These are phyloP conservation scores for Pseudomicrostroma phylloplanum DNA, from an alignment of 1,284 basidiomycete species.

Conservation along the genomic window DNA sequence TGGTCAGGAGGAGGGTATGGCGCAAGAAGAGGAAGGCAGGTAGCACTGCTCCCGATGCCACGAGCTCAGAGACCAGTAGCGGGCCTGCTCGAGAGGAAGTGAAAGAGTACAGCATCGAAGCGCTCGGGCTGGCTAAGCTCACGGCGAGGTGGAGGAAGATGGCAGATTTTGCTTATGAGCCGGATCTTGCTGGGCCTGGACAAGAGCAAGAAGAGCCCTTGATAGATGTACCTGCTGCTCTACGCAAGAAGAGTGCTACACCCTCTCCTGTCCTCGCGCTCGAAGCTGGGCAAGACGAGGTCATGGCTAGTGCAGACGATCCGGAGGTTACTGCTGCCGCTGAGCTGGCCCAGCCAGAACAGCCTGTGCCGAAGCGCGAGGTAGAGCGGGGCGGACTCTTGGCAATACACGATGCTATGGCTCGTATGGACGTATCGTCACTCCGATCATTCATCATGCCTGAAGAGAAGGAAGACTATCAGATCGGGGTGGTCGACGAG, in stretches of 20 bases:
- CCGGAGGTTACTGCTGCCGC: background rate
- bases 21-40: constrained; percentile 22
- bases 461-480: constrained; percentile 30
- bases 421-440: constrained; percentile 31
- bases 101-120: constrained; percentile 65
- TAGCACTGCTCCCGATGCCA: background rate
- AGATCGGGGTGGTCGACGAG: constrained; percentile 1
- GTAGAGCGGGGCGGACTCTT: background rate
- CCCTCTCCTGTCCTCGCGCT: background rate
- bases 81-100: constrained; percentile 11
- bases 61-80: no score
- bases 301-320: background rate
- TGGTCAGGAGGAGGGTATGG: constrained; percentile 29
- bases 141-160: constrained; percentile 71
- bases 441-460: constrained; percentile 24
- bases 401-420: constrained; percentile 27
- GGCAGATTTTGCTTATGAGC: constrained; percentile 45
- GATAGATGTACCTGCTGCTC: constrained; percentile 3
- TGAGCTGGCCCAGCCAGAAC: constrained; percentile 20
- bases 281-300: background rate
- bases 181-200: constrained; percentile 14
- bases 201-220: background rate
- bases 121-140: constrained; percentile 69
- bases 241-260: background rate
- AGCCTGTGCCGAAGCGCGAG: background rate